Base-by-base conservation (phyloP, 2,329 filamentous ascomycete genomes). In the Escovopsis sp. region DNA sequence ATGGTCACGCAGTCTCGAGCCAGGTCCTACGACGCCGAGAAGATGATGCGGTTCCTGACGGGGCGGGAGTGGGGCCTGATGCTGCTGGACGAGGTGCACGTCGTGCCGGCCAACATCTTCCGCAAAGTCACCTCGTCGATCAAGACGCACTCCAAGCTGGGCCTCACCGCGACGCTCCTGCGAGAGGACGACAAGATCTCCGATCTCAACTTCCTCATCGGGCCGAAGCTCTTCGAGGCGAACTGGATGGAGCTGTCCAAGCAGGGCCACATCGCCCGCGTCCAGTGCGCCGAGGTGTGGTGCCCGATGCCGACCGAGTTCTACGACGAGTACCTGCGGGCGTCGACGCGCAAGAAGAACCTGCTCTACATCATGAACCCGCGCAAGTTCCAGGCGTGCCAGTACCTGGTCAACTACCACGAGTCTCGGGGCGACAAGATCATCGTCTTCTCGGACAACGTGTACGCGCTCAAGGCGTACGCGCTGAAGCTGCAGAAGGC, bases 241-340 rank as follows among this genome's bases (percentile, higher is more conserved):
- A 98, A 98, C 60, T 98, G 91, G 91, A 94, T 96, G 80, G 91
- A 98, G 60, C 74, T 98, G 35, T 91, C 89, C 1, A 85, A 95
- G 55, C 87, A 95, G 62, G 91, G 91, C 1, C 88, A 95, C 57
- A 98, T 98, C 59, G 91, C 91, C 33, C 82, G 86, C 51, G 91
- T 98, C 2, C 91, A 98, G 61, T 98, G 91, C 60, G 91, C 91
- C 12, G 91, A 98, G 62, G 91, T 98, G 6, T 98, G 91, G 91
- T 98, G 91, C 57, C 87, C 89, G 3, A 98, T 98, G 91, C 94
- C 91, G 0, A 91, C 88, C 0, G 91, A 98, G 53, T 98, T 98
- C 59, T 96, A 95, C 60, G 82, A 86, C 15, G 86, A 96, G 59
- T 98, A 96, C 63, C 74, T 96, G 46, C 75, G 77, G 47, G 79